These are phyloP conservation scores for Friedmanniomyces endolithicus DNA, from an alignment of 495 filamentous ascomycete species.

Conservation along the genomic window DNA sequence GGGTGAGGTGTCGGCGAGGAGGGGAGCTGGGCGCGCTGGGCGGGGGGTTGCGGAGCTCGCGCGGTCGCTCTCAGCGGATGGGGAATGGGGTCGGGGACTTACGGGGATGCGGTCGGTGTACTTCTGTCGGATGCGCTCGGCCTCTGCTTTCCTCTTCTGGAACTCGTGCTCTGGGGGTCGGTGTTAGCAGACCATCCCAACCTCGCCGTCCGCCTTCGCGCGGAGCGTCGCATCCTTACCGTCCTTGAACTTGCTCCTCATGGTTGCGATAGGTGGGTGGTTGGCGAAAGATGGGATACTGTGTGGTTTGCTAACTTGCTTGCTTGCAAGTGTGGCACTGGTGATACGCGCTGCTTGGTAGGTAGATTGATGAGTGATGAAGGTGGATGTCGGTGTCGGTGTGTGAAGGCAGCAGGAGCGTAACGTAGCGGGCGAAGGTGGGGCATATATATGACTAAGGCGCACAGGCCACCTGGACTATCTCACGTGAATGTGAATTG, in stretches of 20 bases:
- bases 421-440: background rate
- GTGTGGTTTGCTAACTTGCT: background rate
- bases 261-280: slow-evolving; percentile 36
- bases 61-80: slow-evolving; percentile 16
- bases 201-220: background rate
- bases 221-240: slow-evolving; percentile 46
- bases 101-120: slow-evolving; percentile 98
- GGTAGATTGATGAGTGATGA: background rate
- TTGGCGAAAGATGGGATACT: too few species aligned
- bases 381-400: background rate
- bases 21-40: too few species aligned
- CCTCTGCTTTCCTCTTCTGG: slow-evolving; percentile 98
- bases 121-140: slow-evolving; percentile 97
- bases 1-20: background rate
- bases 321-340: background rate
- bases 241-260: slow-evolving; percentile 99
- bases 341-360: background rate
- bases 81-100: slow-evolving; percentile 43
- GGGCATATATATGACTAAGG: background rate
- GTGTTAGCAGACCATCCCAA: background rate
- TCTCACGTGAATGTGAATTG: background rate
- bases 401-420: background rate
- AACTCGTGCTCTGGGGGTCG: slow-evolving; percentile 44
- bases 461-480: background rate
- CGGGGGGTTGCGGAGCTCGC: too few species aligned